A percentile compares a stretch with the other conserved stretches of the same genome.
Evolutionary conservation across 306 rosid species (phyloP).

Genomic region (Biancaea sappan): DNA sequence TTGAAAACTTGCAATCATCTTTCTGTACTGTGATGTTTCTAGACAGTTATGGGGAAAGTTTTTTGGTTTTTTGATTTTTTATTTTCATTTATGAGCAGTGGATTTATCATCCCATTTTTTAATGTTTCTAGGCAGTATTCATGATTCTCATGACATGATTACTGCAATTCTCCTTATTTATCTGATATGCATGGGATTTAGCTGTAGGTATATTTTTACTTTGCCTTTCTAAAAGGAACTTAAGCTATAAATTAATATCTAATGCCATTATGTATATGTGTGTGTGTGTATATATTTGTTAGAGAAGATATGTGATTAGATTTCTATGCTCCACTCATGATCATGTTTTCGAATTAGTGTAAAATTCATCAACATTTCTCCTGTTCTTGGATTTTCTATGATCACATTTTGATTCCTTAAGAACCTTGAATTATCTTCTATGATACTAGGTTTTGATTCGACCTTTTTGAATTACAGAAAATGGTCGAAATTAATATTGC

Average conservation of each 20-base stretch:
- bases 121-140: neutral
- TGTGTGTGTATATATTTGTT: too few relatives aligned
- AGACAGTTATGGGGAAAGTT: neutral
- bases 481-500: too few relatives aligned
- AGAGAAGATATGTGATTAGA: neutral
- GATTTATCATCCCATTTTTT: neutral
- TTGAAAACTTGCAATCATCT: neutral
- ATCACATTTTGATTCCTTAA: neutral
- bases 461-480: too few relatives aligned
- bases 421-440: constrained; percentile 6
- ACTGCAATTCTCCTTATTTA: neutral
- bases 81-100: neutral
- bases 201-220: neutral
- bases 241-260: neutral
- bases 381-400: neutral
- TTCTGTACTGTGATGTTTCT: neutral
- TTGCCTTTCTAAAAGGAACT: neutral
- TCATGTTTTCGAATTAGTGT: neutral
- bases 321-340: neutral
- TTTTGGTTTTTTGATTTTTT: too few relatives aligned
- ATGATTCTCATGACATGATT: neutral
- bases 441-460: too few relatives aligned
- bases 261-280: too few relatives aligned
- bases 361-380: neutral
- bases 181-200: neutral